Conservation (phyloP, 2,329 filamentous ascomycete genomes). For the Colletotrichum zoysiae region DNA sequence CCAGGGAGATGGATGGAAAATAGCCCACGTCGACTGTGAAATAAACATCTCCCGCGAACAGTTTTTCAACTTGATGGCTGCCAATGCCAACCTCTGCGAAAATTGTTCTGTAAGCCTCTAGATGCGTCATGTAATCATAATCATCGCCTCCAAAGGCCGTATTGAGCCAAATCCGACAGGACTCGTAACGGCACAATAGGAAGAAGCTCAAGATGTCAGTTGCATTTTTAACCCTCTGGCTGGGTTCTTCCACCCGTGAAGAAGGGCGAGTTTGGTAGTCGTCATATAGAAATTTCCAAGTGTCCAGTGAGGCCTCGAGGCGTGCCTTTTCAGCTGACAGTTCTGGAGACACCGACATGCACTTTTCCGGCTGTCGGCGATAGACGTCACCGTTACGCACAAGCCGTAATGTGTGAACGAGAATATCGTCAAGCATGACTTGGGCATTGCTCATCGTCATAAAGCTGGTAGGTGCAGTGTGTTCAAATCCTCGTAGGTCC, state of each 20-base stretch:
- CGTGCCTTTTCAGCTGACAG: conserved; percentile 7
- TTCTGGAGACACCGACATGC: not conserved
- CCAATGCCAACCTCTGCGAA: conserved; percentile 6
- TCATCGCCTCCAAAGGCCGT: not conserved
- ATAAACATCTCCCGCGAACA: not conserved
- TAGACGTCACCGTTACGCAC: conserved; percentile 8
- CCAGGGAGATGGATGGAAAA: conserved; percentile 15
- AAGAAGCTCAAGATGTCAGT: not conserved
- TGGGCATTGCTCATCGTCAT: conserved; percentile 6
- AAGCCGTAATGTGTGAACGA: conserved; percentile 16
- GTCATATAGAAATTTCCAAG: conserved; percentile 4
- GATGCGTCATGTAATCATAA: conserved; percentile 1
- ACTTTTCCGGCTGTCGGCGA: not conserved
- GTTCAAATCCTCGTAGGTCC: not conserved
- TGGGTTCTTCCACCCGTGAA: not conserved
- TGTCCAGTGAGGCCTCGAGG: not conserved
- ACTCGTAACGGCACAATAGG: conserved; percentile 1
- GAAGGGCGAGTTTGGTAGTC: conserved; percentile 3
- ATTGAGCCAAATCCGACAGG: conserved; percentile 21
- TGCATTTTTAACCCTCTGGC: not conserved
- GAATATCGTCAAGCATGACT: not conserved
- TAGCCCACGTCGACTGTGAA: conserved; percentile 20
- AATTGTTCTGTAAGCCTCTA: not conserved
- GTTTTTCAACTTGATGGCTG: not conserved
- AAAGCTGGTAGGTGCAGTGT: not conserved